A percentile compares a stretch with the other conserved stretches of the same genome.
These are phyloP conservation scores for Spathaspora sp. DNA, from an alignment of 805 yeast genomes.

Conservation along the genomic window DNA sequence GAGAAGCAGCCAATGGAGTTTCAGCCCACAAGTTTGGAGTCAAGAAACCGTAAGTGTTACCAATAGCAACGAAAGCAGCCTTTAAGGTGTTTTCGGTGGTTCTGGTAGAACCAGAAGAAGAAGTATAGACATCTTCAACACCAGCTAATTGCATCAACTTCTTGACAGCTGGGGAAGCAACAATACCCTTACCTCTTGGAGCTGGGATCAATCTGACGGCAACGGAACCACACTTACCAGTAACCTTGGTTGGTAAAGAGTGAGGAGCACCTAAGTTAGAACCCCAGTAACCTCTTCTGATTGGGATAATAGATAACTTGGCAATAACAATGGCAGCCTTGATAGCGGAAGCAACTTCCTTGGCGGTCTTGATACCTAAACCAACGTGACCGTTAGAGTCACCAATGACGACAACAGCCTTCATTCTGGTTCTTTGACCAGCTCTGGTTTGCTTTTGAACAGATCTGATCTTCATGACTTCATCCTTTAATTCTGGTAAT, in stretches of 20 bases:
- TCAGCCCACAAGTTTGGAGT: slow-evolving; percentile 98
- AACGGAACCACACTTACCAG: slow-evolving; percentile 99
- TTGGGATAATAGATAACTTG: slow-evolving; percentile 97
- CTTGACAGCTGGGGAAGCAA: slow-evolving; percentile 99
- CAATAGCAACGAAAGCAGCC: slow-evolving; percentile 99
- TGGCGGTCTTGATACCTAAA: slow-evolving; percentile 99
- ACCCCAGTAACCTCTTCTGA: slow-evolving; percentile 99
- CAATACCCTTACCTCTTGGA: slow-evolving; percentile 99
- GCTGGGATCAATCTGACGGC: slow-evolving; percentile 98
- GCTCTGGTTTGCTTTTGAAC: slow-evolving; percentile 99
- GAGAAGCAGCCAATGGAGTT: slow-evolving; percentile 81
- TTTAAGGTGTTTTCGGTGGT: slow-evolving; percentile 99
- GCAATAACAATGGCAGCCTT: slow-evolving; percentile 99
- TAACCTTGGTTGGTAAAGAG: slow-evolving; percentile 95
- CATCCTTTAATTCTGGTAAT: slow-evolving; percentile 94
- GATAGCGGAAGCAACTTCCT: slow-evolving; percentile 99
- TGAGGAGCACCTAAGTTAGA: slow-evolving; percentile 99
- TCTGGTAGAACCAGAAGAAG: slow-evolving; percentile 99
- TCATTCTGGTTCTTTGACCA: slow-evolving; percentile 99
- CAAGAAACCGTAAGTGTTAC: slow-evolving; percentile 99
- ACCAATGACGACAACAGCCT: slow-evolving; percentile 99
- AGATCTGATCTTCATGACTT: slow-evolving; percentile 99
- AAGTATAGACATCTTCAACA: slow-evolving; percentile 98
- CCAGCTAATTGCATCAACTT: slow-evolving; percentile 99
- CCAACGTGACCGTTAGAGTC: slow-evolving; percentile 99